A percentile compares a stretch with the other conserved stretches of the same genome.
These are phyloP conservation scores for Sarocladiaceae sp. DNA, from an alignment of 2,329 filamentous ascomycete genomes.

Conservation along the genomic window DNA sequence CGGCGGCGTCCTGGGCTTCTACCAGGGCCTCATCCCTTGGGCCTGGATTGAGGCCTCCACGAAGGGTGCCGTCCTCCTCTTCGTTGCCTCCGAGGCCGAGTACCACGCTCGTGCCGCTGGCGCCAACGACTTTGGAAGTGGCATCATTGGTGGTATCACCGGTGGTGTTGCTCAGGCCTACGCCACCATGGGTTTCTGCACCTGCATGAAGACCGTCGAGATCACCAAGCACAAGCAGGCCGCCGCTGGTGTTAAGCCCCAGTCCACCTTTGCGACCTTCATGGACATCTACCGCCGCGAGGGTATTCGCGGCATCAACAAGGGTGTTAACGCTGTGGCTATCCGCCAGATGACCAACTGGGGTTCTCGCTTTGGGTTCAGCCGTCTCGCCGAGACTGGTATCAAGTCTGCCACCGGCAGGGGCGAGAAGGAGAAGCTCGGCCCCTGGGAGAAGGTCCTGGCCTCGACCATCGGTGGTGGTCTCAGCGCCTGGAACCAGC, in stretches of 20 bases:
- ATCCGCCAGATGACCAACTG: constrained; percentile 99
- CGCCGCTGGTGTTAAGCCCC: constrained; percentile 72
- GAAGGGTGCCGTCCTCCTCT: constrained; percentile 97
- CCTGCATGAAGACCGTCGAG: constrained; percentile 99
- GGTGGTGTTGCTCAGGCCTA: constrained; percentile 97
- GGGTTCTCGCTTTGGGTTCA: constrained; percentile 93
- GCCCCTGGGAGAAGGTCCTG: constrained; percentile 77
- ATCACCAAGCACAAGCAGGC: constrained; percentile 98
- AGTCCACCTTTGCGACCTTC: constrained; percentile 90
- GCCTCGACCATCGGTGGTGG: constrained; percentile 87
- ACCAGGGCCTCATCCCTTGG: constrained; percentile 99
- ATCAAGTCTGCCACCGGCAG: constrained; percentile 78
- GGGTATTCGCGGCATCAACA: constrained; percentile 94
- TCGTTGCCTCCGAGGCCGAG: constrained; percentile 97
- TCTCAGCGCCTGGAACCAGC: constrained; percentile 97
- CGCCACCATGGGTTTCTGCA: constrained; percentile 99
- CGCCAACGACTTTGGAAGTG: constrained; percentile 78
- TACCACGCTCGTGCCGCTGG: constrained; percentile 83
- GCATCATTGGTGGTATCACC: constrained; percentile 85
- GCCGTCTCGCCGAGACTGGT: constrained; percentile 80
- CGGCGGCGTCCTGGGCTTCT: constrained; percentile 91
- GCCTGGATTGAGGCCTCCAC: constrained; percentile 99
- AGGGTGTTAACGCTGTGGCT: constrained; percentile 95
- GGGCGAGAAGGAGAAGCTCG: constrained; percentile 70
- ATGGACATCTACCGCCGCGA: constrained; percentile 95